Evolutionary conservation across 2,329 filamentous ascomycete genomes (phyloP).

Genomic region (Penicillium psychrosexuale): DNA sequence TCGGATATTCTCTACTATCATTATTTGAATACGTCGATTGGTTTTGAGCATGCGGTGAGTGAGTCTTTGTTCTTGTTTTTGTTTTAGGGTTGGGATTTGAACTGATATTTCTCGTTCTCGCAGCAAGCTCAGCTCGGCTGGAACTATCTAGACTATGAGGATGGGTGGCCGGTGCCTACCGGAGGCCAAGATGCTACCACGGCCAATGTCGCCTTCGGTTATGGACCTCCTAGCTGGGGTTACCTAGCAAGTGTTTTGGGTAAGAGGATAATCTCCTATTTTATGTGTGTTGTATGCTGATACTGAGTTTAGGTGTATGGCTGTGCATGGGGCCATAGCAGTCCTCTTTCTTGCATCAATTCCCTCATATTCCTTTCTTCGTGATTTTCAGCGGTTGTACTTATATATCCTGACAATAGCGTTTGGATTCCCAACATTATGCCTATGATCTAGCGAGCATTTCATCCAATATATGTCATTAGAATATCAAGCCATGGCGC

Average conservation of each 20-base stretch:
- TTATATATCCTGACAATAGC: no score
- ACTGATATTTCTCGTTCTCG: background rate
- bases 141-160: constrained; percentile 36
- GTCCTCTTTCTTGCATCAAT: no score
- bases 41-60: constrained; percentile 28
- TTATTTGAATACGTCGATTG: constrained; percentile 36
- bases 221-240: constrained; percentile 6
- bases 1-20: constrained; percentile 42
- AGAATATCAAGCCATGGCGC: background rate
- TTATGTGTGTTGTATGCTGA: background rate
- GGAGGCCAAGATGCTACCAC: constrained; percentile 1
- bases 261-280: constrained; percentile 1
- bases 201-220: background rate
- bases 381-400: constrained; percentile 5
- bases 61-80: constrained; percentile 6
- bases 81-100: background rate
- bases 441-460: background rate
- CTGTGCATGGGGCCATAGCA: constrained; percentile 15
- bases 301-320: constrained; percentile 13
- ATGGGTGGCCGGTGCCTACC: constrained; percentile 37
- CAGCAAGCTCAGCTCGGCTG: constrained; percentile 39
- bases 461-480: background rate
- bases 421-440: background rate
- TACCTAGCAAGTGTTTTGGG: constrained; percentile 8
- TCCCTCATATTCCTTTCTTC: background rate